Base-by-base conservation (phyloP, 108 stramenopile species). In the Cyclotella baltica region DNA sequence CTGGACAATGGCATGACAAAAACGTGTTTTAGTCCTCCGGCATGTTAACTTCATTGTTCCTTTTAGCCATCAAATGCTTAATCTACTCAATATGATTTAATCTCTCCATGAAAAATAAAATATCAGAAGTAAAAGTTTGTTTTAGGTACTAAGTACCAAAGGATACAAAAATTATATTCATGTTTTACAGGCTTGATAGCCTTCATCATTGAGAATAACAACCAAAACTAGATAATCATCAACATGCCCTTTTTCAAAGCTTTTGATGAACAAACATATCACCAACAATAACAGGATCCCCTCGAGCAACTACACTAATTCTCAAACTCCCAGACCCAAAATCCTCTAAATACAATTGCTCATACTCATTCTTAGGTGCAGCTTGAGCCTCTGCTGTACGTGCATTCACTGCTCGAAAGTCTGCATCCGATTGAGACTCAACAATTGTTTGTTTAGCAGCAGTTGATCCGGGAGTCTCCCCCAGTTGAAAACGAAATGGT, bases 221-320 rank as follows among this genome's bases (percentile, higher is more conserved):
- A n/a, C n/a, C n/a, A n/a, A n/a, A n/a, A n/a, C n/a, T n/a, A n/a
- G n/a, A n/a, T n/a, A n/a, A n/a, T n/a, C n/a, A n/a, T n/a, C 2
- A 48, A 43, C 40, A 43, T 43, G 10, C 40, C 6, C 40, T 13
- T 13, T 11, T 4, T 65, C 43, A 88, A 37, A 87, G 31, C 65
- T 89, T 88, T 50, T 78, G 71, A 71, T 92, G 91, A 47, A 92
- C 76, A 62, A 89, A 90, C 67, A 88, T 84, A 18, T 85, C 85
- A 6, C 91, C 92, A 43, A 93, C 88, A 77, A 93, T 89, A 11
- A 89, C 88, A 18, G 92, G 92, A 86, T 90, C 92, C 0, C 92
- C 92, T 15, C 64, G 77, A 13, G 73, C 73, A 52, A 93, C 75
- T 53, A 70, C 84, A 52, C 83, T 87, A 18, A 90, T 79, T 22